Percentiles rank a stretch among this genome's conserved stretches.
phyloP scores from a whole-genome alignment of 2,329 filamentous ascomycete genomes.

The Arthrobotrys megalospora region DNA sequence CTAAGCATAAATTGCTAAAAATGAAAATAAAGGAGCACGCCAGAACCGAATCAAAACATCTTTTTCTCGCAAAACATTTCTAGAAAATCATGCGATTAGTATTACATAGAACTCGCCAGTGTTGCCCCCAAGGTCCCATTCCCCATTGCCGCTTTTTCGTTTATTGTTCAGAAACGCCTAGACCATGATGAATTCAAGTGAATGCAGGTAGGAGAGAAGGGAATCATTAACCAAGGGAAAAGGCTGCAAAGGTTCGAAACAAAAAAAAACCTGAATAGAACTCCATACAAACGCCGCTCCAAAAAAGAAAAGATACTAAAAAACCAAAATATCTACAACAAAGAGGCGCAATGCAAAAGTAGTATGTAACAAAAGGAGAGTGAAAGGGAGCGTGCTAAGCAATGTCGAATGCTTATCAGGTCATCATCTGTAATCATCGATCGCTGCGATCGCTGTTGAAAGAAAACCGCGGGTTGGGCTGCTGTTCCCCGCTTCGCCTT shows the following conservation, averaged over 20 bases:
- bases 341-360: slow-evolving; percentile 29
- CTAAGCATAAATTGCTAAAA: slow-evolving; percentile 29
- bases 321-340: slow-evolving; percentile 46
- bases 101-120: slow-evolving; percentile 41
- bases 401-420: slow-evolving; percentile 27
- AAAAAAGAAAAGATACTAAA: slow-evolving; percentile 21
- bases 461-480: slow-evolving; percentile 51
- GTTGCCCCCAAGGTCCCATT: not conserved
- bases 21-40: slow-evolving; percentile 2
- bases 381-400: slow-evolving; percentile 15
- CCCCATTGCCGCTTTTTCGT: slow-evolving; percentile 53
- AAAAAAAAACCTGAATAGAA: slow-evolving; percentile 37
- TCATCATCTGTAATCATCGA: slow-evolving; percentile 30
- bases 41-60: not conserved
- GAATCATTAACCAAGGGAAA: slow-evolving; percentile 45
- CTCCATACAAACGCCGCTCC: slow-evolving; percentile 42
- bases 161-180: slow-evolving; percentile 46
- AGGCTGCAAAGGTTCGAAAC: slow-evolving; percentile 26
- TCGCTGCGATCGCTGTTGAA: slow-evolving; percentile 56
- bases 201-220: slow-evolving; percentile 35
- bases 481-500: slow-evolving; percentile 49
- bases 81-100: slow-evolving; percentile 45
- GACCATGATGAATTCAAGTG: slow-evolving; percentile 41
- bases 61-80: slow-evolving; percentile 3
- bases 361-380: slow-evolving; percentile 28